Evolutionary conservation across 1,139 yeast species (phyloP).

Genomic region (Hansenula lynferdii): DNA sequence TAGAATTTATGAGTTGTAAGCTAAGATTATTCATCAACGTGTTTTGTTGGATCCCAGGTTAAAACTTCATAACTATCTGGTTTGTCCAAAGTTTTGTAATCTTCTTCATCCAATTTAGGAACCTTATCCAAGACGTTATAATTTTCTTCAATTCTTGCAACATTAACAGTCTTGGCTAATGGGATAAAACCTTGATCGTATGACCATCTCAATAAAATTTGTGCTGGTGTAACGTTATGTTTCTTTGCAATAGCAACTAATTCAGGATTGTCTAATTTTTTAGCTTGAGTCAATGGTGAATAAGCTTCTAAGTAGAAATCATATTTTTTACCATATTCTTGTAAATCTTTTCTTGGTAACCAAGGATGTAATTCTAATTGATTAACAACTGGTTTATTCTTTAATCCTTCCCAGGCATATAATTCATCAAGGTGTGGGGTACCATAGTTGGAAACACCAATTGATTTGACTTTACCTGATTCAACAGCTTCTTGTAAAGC

Average conservation of each 20-base stretch:
- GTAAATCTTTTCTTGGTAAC: conserved; percentile 33
- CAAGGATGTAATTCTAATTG: conserved; percentile 28
- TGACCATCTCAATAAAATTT: conserved; percentile 39
- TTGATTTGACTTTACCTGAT: conserved; percentile 25
- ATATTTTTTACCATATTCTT: conserved; percentile 34
- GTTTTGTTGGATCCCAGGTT: background rate
- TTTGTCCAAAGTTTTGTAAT: conserved; percentile 9
- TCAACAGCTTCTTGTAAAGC: conserved; percentile 36
- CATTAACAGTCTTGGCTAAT: conserved; percentile 61
- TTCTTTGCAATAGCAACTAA: conserved; percentile 32
- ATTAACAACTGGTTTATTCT: conserved; percentile 38
- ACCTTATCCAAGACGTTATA: conserved; percentile 29
- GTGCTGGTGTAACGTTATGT: conserved; percentile 34
- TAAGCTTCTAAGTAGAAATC: conserved; percentile 44
- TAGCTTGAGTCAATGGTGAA: conserved; percentile 45
- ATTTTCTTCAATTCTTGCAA: conserved; percentile 41
- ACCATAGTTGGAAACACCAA: conserved; percentile 39
- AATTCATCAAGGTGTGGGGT: conserved; percentile 31
- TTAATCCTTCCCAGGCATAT: conserved; percentile 29
- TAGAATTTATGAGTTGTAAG: too few relatives aligned
- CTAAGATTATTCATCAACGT: background rate
- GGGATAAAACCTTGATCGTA: conserved; percentile 48
- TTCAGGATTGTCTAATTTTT: conserved; percentile 41
- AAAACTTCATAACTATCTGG: conserved; percentile 6
- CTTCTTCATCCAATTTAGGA: conserved; percentile 14